Evolutionary conservation across 2,329 filamentous ascomycete genomes (phyloP).

Genomic region (Xylaria sp.): DNA sequence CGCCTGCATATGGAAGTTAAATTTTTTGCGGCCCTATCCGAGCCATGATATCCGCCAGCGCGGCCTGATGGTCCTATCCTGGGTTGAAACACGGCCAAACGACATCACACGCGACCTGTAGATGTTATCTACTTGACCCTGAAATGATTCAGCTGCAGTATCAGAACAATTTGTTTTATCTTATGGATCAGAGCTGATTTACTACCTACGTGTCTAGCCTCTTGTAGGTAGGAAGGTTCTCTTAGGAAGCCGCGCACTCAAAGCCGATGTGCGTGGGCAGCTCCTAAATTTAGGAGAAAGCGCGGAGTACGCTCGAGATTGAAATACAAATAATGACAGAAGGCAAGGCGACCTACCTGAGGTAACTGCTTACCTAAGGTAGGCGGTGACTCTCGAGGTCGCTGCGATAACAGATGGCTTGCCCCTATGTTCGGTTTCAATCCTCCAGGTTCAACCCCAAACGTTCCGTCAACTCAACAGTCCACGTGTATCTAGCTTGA

Average conservation of each 20-base stretch:
- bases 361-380: no score
- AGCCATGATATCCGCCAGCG: neutral
- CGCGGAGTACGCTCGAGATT: neutral
- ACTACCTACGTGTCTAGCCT: neutral
- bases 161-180: no score
- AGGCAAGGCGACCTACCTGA: neutral
- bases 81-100: neutral
- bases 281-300: neutral
- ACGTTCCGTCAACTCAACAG: no score
- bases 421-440: no score
- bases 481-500: no score
- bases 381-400: no score
- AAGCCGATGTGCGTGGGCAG: neutral
- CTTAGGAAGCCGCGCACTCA: neutral
- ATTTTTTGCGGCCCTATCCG: neutral
- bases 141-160: no score
- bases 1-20: no score
- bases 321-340: neutral
- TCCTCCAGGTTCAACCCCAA: no score
- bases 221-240: no score
- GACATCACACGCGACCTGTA: neutral
- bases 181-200: neutral
- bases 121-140: neutral
- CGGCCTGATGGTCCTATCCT: no score
- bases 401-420: no score